Evolutionary conservation across 1,284 basidiomycete genomes (phyloP), one percentile per base, ranked within the genome.

Genomic region (Ustilago vetiveriae): DNA sequence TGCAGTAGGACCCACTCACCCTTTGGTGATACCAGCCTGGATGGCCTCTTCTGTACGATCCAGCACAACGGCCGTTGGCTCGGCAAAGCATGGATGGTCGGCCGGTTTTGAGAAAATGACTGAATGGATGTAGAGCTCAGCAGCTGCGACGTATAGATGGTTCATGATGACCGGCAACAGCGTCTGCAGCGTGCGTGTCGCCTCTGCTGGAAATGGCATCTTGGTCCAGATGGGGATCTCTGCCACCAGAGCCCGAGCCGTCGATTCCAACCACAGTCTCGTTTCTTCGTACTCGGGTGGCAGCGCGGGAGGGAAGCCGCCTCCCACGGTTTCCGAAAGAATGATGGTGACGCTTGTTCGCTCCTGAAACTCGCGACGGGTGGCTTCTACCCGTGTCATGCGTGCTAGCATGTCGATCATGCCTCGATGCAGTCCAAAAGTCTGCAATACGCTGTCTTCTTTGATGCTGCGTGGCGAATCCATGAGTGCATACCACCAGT

Each of bases 401-500:
- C 59, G 42, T 17, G 66, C 66, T 1, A 69, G 50, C 55, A 69
- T 59, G 16, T 69, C 66, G 36, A 69, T 59, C 59, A 69, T 63
- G 22, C 66, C 66, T 10, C 66, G 59, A 37, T 64, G 59, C 32
- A 69, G 29, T 21, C 59, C 66, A 36, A 69, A 63, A 0, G 66
- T 69, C 37, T 69, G 66, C 24, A 64, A 41, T 8, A 69, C 66
- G 39, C 58, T 64, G 45, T 68, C 65, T 26, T 64, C 54, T 37
- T 53, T 63, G 47, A 68, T 54, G 40, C 55, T 69, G 26, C 66
- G 41, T 10, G 66, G 54, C 7, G 55, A 51, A 22, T 69, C 66
- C 66, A 69, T 69, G 9, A 69, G 37, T 17, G 58, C 50, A 35
- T 63, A 63, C 66, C 66, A 69, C 66, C 66, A 69, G 17, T 63